Conservation (phyloP, 1,139 yeast species). For the Nakaseomyces bracarensis region DNA sequence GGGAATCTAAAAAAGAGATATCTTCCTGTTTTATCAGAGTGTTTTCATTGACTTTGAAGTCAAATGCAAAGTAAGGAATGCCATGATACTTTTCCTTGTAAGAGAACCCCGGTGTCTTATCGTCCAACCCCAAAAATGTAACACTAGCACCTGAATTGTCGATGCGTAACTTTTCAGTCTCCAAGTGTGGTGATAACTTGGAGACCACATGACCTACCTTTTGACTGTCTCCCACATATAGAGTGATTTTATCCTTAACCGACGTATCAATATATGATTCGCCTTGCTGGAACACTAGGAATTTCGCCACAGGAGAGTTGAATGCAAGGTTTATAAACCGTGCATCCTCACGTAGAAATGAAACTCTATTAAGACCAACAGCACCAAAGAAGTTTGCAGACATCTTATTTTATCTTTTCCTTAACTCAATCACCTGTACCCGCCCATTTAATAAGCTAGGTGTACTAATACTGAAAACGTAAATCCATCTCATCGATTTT, state of each 20-base stretch:
- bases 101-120: slow-evolving; percentile 30
- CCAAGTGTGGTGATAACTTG: slow-evolving; percentile 13
- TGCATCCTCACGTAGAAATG: slow-evolving; percentile 63
- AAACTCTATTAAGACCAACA: slow-evolving; percentile 65
- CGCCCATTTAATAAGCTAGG: too few species aligned
- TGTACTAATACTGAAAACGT: neutral
- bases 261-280: slow-evolving; percentile 14
- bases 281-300: slow-evolving; percentile 43
- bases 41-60: slow-evolving; percentile 37
- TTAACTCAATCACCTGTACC: neutral
- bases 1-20: slow-evolving; percentile 9
- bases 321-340: slow-evolving; percentile 51
- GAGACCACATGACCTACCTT: slow-evolving; percentile 15
- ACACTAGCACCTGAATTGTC: slow-evolving; percentile 28
- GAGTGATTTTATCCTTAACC: slow-evolving; percentile 6
- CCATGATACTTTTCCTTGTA: slow-evolving; percentile 51
- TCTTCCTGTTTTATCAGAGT: slow-evolving; percentile 15
- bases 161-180: slow-evolving; percentile 18
- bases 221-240: slow-evolving; percentile 13
- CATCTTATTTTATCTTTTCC: neutral
- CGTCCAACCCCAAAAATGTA: slow-evolving; percentile 60
- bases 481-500: neutral
- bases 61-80: slow-evolving; percentile 70
- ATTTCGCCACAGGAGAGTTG: slow-evolving; percentile 44
- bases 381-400: slow-evolving; percentile 37